These are phyloP conservation scores for Solanum lycopersicoides DNA, from an alignment of 257 asterid genomes.

Conservation along the genomic window DNA sequence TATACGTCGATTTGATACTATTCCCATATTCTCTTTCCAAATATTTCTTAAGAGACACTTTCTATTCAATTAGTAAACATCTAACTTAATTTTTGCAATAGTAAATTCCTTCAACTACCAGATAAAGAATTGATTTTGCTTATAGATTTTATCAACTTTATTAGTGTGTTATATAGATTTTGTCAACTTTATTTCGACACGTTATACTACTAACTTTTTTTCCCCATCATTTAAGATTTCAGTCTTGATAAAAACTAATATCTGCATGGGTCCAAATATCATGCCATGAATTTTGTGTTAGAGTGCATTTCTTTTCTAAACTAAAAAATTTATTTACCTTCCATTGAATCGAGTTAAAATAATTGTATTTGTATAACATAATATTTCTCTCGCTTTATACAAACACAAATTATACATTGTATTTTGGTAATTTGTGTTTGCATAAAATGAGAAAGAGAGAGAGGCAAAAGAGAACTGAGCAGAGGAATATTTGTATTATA, in stretches of 20 bases:
- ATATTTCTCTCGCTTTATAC: background rate
- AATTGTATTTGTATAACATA: too few species aligned
- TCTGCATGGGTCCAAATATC: background rate
- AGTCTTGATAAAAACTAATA: background rate
- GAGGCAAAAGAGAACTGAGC: background rate
- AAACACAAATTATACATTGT: too few species aligned
- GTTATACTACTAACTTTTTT: background rate
- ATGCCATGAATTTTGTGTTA: background rate
- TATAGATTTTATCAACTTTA: background rate
- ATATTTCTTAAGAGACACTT: background rate
- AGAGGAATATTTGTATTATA: background rate
- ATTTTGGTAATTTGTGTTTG: background rate
- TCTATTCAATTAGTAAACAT: background rate
- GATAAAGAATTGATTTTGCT: background rate
- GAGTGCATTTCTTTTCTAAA: background rate
- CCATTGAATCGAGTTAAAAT: background rate
- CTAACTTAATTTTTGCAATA: background rate
- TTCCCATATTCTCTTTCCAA: background rate
- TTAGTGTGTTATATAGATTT: background rate
- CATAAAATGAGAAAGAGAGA: too few species aligned
- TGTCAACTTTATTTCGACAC: background rate
- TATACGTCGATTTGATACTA: background rate
- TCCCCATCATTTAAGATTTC: background rate
- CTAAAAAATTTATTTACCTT: background rate
- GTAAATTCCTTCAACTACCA: background rate